A percentile compares a stretch with the other conserved stretches of the same genome.
These are phyloP conservation scores for Trichoderma reesei DNA, from an alignment of 495 filamentous ascomycete species.

Conservation along the genomic window DNA sequence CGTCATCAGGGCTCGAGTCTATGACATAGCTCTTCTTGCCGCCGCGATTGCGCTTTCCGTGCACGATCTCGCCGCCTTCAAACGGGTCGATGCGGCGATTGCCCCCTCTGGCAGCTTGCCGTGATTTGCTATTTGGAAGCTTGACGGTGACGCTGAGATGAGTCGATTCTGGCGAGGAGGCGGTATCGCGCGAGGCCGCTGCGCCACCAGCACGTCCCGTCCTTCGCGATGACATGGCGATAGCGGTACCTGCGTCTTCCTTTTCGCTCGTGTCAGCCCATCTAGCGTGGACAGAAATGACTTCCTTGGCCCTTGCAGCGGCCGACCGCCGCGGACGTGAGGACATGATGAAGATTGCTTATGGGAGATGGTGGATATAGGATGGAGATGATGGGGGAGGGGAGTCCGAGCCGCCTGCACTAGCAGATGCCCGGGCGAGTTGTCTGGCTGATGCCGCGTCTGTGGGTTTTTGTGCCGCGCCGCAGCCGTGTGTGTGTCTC, in stretches of 20 bases:
- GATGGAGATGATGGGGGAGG: no score
- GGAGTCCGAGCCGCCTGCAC: slow-evolving; percentile 10
- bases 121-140: slow-evolving; percentile 71
- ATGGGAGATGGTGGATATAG: no score
- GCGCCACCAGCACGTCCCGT: slow-evolving; percentile 16
- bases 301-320: slow-evolving; percentile 27
- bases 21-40: slow-evolving; percentile 62
- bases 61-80: slow-evolving; percentile 47
- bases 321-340: slow-evolving; percentile 40
- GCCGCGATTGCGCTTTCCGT: slow-evolving; percentile 52
- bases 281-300: slow-evolving; percentile 20
- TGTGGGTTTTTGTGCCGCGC: background rate
- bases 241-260: slow-evolving; percentile 1
- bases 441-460: background rate
- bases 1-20: slow-evolving; percentile 40
- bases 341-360: slow-evolving; percentile 27
- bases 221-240: slow-evolving; percentile 10
- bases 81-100: slow-evolving; percentile 29
- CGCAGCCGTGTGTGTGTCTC: background rate
- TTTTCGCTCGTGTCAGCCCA: slow-evolving; percentile 10
- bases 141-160: slow-evolving; percentile 76
- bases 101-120: slow-evolving; percentile 49
- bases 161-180: slow-evolving; percentile 45
- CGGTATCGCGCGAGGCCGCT: slow-evolving; percentile 46
- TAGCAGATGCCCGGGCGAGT: background rate